A percentile compares a stretch with the other conserved stretches of the same genome.
These are phyloP conservation scores for Pneumocystis jirovecii DNA, from an alignment of 1,139 yeast species.

Conservation along the genomic window DNA sequence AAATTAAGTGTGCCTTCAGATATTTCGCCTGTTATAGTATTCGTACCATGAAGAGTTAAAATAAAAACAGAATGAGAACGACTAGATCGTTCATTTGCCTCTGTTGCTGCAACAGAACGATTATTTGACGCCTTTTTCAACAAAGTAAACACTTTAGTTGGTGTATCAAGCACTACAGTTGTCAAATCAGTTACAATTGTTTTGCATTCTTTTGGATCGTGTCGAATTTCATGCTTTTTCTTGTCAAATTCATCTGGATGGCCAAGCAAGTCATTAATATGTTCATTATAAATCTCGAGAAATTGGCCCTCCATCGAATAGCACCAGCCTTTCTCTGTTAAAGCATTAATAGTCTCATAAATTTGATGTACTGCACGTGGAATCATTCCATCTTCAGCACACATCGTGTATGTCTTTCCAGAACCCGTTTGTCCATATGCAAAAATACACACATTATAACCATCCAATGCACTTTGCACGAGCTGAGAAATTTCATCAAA, in stretches of 20 bases:
- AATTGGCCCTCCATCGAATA: conserved; percentile 60
- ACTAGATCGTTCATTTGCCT: conserved; percentile 64
- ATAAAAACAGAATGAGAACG: conserved; percentile 63
- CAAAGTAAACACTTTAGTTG: conserved; percentile 37
- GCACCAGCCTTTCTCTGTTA: conserved; percentile 48
- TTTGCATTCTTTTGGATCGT: conserved; percentile 38
- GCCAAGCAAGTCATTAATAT: conserved; percentile 50
- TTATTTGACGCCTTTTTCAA: conserved; percentile 43
- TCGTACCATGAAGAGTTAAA: conserved; percentile 43
- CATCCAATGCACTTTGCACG: conserved; percentile 81
- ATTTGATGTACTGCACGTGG: conserved; percentile 64
- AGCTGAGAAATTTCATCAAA: conserved; percentile 78
- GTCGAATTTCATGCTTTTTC: conserved; percentile 54
- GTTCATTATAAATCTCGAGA: conserved; percentile 80
- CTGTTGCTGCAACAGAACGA: conserved; percentile 71
- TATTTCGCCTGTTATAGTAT: conserved; percentile 35
- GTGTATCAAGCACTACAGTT: conserved; percentile 33
- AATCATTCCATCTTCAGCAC: conserved; percentile 63
- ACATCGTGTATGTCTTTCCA: conserved; percentile 90
- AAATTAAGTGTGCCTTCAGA: conserved; percentile 54
- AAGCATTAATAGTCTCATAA: conserved; percentile 40
- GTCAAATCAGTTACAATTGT: conserved; percentile 52
- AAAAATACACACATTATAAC: conserved; percentile 81
- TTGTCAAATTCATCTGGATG: conserved; percentile 21
- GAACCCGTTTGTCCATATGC: conserved; percentile 98